Conservation (phyloP, 208 protist species). For the Angomonas ambiguus region DNA sequence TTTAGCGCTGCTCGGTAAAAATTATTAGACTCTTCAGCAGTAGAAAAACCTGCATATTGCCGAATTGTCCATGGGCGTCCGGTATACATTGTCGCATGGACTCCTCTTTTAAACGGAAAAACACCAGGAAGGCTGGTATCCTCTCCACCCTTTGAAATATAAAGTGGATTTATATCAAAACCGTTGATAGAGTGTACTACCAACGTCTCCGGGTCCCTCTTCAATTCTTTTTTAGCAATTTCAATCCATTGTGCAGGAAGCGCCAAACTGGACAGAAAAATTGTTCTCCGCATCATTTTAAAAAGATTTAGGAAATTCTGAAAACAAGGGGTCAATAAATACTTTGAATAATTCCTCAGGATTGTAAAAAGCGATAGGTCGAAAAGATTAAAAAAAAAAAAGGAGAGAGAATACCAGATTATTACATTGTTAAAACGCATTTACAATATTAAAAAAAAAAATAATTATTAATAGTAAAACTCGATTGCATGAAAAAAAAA, state of each 20-base stretch:
- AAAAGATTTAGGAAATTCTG: constrained; percentile 9
- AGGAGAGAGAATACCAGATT: too few relatives aligned
- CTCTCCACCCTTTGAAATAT: constrained; percentile 43
- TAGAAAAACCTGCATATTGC: constrained; percentile 94
- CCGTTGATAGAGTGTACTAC: constrained; percentile 61
- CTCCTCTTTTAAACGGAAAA: constrained; percentile 93
- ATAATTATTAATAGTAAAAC: background rate
- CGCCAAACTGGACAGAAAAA: constrained; percentile 27
- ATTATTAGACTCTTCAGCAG: constrained; percentile 94
- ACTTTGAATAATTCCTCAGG: background rate
- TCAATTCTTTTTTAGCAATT: constrained; percentile 81
- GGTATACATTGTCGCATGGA: constrained; percentile 95
- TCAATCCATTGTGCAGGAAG: constrained; percentile 61
- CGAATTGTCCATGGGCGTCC: constrained; percentile 93
- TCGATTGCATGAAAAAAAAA: constrained; percentile 10
- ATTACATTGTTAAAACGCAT: too few relatives aligned
- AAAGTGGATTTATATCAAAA: constrained; percentile 89
- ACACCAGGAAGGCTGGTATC: constrained; percentile 48
- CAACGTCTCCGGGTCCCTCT: constrained; percentile 45
- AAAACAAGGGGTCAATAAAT: background rate
- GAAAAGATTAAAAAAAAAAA: constrained; percentile 11
- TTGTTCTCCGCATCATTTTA: constrained; percentile 64
- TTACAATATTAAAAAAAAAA: constrained; percentile 7
- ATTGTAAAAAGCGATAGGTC: background rate
- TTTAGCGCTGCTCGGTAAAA: constrained; percentile 92